phyloP scores from a whole-genome alignment of 176 grass and related monocot species.

The Typha latifolia region DNA sequence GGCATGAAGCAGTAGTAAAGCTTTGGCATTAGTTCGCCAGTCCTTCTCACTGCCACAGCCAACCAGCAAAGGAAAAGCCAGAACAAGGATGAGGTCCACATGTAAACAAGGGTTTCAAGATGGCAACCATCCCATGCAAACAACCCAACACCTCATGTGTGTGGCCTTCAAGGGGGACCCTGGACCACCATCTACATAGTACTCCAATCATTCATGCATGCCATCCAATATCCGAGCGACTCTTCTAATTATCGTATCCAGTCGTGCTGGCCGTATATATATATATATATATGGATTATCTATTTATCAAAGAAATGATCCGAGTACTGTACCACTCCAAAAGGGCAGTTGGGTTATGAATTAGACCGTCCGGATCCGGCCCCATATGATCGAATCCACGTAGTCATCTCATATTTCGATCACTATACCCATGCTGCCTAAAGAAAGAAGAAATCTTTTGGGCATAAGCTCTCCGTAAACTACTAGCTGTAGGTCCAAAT shows the following conservation, averaged over 20 bases:
- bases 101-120: constrained; percentile 10
- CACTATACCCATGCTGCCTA: no score
- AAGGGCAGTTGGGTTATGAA: constrained; percentile 23
- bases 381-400: constrained; percentile 21
- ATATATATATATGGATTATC: no score
- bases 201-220: no score
- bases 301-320: no score
- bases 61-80: constrained; percentile 12
- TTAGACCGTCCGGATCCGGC: constrained; percentile 4
- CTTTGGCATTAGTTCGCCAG: constrained; percentile 7
- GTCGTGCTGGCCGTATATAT: no score
- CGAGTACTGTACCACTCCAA: no score
- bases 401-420: background rate
- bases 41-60: constrained; percentile 4
- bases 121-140: constrained; percentile 18
- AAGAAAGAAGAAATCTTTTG: no score
- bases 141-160: constrained; percentile 31
- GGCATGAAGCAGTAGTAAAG: constrained; percentile 6
- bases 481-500: no score
- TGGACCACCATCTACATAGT: no score
- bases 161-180: constrained; percentile 1
- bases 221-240: no score
- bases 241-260: no score
- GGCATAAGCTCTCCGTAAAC: no score
- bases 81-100: constrained; percentile 22